Evolutionary conservation across 2,329 filamentous ascomycete species (phyloP), one percentile per base, ranked within the genome.

Genomic region (Beauveria pseudobassiana): DNA sequence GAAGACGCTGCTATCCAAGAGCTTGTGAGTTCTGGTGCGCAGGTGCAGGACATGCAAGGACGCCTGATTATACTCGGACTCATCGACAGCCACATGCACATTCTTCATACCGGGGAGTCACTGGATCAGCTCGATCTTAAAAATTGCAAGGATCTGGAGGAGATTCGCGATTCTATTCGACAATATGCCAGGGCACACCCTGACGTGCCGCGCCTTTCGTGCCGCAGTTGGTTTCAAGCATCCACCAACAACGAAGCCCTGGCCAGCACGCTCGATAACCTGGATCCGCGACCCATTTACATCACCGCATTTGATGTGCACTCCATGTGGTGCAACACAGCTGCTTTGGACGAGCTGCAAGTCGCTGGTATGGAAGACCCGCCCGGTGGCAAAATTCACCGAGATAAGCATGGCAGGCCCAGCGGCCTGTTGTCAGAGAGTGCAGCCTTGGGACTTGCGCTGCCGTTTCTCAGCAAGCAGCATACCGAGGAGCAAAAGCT

Each of bases 41-140:
- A 51, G 40, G 24, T 60, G n/a, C 40, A 59, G 3, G 61, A 63
- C 57, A 62, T 64, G 63, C 28, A 55, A 14, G 53, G 48, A 10
- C 56, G 62, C 8, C 26, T 63, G 6, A 26, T 67, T 4, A 65
- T 78, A 1, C 76, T 77, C 2, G 73, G 75, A 1, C 78, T 78
- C 65, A 74, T 78, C 24, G 76, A 79, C 64, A 74, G 73, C 2
- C 77, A 79, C 58, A 77, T 76, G 71, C 77, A 79, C 64, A 71
- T 79, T 16, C 67, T 79, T 1, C 67, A 76, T 14, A 70, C 78
- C 7, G 77, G 77, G 0, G 74, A 75, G 53, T 72, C 74, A 1
- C 69, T 78, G 1, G 68, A 70, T 34, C 76, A 77, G 63, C 67
- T 77, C 43, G 67, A 72, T 43, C 62, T 78, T 4, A 69, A 72